Base-by-base conservation (phyloP, 2,329 filamentous ascomycete genomes). In the Didymellaceae sp. region DNA sequence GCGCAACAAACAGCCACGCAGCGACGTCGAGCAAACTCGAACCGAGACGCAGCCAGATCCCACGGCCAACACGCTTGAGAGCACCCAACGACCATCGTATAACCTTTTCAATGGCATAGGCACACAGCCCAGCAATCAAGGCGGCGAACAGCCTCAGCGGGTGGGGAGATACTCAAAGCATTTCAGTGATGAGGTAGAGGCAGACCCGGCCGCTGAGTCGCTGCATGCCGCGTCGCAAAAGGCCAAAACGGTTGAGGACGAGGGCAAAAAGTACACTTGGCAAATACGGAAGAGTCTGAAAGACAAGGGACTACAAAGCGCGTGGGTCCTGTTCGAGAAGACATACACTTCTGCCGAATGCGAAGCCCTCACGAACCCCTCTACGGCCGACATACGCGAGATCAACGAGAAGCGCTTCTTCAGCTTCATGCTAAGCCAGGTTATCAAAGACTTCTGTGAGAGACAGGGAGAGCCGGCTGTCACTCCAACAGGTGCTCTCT, bases 341-440 rank as follows among this genome's bases (percentile, higher is more conserved):
- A 61, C 47, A n/a, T 74, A 66, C 37, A 58, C 58, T 6, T 63
- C 64, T 11, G 64, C 52, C 24, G 66, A 67, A 24, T 66, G 66
- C 37, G 52, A 60, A n/a, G 67, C 70, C 22, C 41, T 73, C 8
- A 58, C 40, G 5, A 44, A 62, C 6, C 65, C 67, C 6, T 44
- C 55, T 2, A 37, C 54, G 9, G 20, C 48, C 13, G 68, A 71
- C 34, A 26, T 66, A 6, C 25, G 30, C 10, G 32, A 63, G 1
- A 16, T 68, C n/a, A 50, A 44, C 10, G 48, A 57, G 7, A 58
- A 58, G 10, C 44, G 31, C 4, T 37, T 72, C 5, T 74, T 73
- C 38, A 6, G 21, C 11, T 46, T 35, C 10, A 53, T 74, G 9
- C 31, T 67, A 10, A 18, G 43, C 2, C 10, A 30, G 2, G 39